Percentiles rank a stretch among this genome's conserved stretches.
phyloP scores from a whole-genome alignment of 345 rosid species.

The Pistacia vera region DNA sequence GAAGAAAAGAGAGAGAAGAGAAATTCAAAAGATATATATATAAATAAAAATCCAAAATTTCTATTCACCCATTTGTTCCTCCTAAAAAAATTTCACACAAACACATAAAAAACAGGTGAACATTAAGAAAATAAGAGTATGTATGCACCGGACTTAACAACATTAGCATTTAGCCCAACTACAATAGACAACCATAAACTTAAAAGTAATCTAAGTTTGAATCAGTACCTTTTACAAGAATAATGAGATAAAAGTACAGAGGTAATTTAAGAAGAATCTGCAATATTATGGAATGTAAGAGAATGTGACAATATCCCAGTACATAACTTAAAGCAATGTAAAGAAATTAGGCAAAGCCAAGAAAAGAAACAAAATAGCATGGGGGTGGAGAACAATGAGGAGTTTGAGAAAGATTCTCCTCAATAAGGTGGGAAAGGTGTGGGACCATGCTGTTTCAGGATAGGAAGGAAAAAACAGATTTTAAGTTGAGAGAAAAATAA shows the following conservation, averaged over 20 bases:
- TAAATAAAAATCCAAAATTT: neutral
- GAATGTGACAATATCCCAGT: neutral
- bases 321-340: neutral
- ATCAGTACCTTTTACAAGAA: neutral
- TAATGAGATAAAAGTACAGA: neutral
- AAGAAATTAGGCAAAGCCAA: neutral
- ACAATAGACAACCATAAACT: neutral
- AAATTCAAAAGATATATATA: neutral
- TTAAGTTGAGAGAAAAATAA: neutral
- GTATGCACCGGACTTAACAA: neutral
- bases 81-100: constrained; percentile 4
- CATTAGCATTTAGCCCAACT: neutral
- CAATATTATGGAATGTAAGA: neutral
- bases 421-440: neutral
- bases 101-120: neutral
- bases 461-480: neutral
- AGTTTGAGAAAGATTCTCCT: neutral
- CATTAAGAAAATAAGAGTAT: neutral
- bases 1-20: no score
- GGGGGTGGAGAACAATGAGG: neutral
- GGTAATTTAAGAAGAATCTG: neutral
- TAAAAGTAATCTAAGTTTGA: neutral
- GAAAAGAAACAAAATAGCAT: neutral
- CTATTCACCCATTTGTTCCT: neutral
- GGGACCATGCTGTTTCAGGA: neutral